Conservation (phyloP, 2,329 filamentous ascomycete genomes). For the Aspergillus transmontanensis region DNA sequence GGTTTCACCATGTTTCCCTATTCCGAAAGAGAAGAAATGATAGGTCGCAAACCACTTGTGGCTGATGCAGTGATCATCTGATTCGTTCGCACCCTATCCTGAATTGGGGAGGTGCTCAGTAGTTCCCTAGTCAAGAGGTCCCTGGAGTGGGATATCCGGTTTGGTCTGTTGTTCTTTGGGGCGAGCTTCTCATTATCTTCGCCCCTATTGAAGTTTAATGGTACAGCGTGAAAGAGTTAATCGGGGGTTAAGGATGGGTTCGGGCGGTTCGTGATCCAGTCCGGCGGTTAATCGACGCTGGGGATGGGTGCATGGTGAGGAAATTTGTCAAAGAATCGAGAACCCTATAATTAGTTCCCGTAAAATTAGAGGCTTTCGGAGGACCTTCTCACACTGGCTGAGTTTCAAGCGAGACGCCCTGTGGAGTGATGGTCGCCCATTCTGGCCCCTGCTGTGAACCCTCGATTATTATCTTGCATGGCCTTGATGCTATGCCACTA, state of each 20-base stretch:
- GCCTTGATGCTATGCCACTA: too few relatives aligned
- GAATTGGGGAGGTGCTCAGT: background rate
- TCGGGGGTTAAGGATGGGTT: background rate
- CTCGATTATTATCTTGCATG: background rate
- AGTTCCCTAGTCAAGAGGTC: background rate
- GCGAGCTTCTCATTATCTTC: background rate
- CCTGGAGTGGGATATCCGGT: too few relatives aligned
- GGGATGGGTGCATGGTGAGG: background rate
- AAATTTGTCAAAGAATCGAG: background rate
- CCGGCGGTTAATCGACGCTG: background rate
- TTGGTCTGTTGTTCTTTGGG: background rate
- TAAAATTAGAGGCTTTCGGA: background rate
- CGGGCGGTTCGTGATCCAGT: background rate
- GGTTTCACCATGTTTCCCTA: background rate
- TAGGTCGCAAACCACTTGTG: background rate
- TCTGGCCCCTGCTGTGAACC: background rate
- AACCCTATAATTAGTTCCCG: conserved; percentile 1
- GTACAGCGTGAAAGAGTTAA: background rate
- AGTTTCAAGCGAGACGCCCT: conserved; percentile 3
- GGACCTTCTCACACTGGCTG: background rate
- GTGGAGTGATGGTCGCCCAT: background rate
- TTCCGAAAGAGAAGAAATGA: background rate
- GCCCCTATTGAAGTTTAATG: background rate
- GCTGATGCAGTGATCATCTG: background rate
- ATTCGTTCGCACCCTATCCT: background rate